Evolutionary conservation across 768 basidiomycete genomes (phyloP).

Genomic region (Boletus vinaceobasis): DNA sequence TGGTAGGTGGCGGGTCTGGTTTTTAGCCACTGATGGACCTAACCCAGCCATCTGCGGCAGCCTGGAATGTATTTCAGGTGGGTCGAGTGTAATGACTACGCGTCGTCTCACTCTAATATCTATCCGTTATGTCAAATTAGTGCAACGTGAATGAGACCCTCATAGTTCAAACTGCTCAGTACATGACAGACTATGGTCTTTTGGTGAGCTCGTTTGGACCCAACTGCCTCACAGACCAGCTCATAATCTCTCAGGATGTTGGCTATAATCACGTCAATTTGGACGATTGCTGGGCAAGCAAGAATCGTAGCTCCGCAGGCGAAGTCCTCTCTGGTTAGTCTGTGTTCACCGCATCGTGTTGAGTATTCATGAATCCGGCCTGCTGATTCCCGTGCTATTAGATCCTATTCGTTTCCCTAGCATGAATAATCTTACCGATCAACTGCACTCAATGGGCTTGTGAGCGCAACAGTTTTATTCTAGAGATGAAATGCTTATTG

Average conservation of each 20-base stretch:
- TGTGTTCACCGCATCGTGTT: not conserved
- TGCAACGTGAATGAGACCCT: slow-evolving; percentile 56
- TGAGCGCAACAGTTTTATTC: slow-evolving; percentile 26
- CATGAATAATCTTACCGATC: slow-evolving; percentile 52
- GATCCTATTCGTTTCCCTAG: slow-evolving; percentile 52
- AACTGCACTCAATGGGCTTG: slow-evolving; percentile 56
- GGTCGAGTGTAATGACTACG: slow-evolving; percentile 7
- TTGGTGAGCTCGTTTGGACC: slow-evolving; percentile 30
- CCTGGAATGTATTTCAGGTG: slow-evolving; percentile 67
- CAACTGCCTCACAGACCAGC: not conserved
- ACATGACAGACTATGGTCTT: slow-evolving; percentile 53
- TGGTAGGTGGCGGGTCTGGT: slow-evolving; percentile 13
- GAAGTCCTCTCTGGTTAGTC: slow-evolving; percentile 52
- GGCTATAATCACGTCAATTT: slow-evolving; percentile 60
- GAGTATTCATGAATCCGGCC: not conserved
- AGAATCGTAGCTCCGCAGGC: slow-evolving; percentile 47
- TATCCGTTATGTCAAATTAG: slow-evolving; percentile 27
- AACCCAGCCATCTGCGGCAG: slow-evolving; percentile 29
- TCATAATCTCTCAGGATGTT: slow-evolving; percentile 37
- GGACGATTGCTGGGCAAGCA: slow-evolving; percentile 64
- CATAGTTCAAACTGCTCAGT: slow-evolving; percentile 46
- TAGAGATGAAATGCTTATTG: slow-evolving; percentile 2
- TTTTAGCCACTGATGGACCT: not conserved
- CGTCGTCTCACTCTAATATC: not conserved
- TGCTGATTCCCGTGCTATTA: slow-evolving; percentile 16